phyloP scores from a whole-genome alignment of 306 rosid genomes.

The Citrullus amarus region DNA sequence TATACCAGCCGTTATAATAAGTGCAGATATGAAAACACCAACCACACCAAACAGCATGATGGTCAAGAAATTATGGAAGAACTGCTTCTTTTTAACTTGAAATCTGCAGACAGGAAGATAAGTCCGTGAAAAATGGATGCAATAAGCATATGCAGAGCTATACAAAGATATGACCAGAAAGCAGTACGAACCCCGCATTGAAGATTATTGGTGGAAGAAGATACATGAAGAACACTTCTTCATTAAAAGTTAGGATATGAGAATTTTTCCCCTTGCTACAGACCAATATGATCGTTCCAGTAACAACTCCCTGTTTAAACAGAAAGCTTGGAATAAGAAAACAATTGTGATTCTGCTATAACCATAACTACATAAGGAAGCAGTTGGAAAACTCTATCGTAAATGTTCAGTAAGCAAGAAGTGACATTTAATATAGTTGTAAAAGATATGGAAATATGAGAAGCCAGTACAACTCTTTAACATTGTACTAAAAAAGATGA shows the following conservation, averaged over 20 bases:
- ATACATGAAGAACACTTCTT: constrained; percentile 85
- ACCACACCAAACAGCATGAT: constrained; percentile 79
- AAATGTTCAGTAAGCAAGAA: not conserved
- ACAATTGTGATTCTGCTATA: not conserved
- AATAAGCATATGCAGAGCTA: not conserved
- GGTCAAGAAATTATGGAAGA: constrained; percentile 76
- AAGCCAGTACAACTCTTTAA: not conserved
- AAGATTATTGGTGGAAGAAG: constrained; percentile 94
- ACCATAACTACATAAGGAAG: not conserved
- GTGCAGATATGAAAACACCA: constrained; percentile 70
- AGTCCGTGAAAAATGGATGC: not conserved
- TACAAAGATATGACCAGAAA: constrained; percentile 5
- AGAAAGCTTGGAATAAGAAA: constrained; percentile 1
- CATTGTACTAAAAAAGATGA: not conserved
- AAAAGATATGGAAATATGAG: not conserved
- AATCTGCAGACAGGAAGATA: constrained; percentile 33
- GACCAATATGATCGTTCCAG: constrained; percentile 48
- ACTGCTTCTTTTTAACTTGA: constrained; percentile 94
- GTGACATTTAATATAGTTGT: not conserved
- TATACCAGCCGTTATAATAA: constrained; percentile 45
- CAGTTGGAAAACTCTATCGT: not conserved
- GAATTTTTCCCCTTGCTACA: constrained; percentile 64
- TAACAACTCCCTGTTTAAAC: constrained; percentile 42
- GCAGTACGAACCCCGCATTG: constrained; percentile 71
- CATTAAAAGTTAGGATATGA: constrained; percentile 57